These are phyloP conservation scores for Glycine soja DNA, from an alignment of 306 rosid genomes.

Conservation along the genomic window DNA sequence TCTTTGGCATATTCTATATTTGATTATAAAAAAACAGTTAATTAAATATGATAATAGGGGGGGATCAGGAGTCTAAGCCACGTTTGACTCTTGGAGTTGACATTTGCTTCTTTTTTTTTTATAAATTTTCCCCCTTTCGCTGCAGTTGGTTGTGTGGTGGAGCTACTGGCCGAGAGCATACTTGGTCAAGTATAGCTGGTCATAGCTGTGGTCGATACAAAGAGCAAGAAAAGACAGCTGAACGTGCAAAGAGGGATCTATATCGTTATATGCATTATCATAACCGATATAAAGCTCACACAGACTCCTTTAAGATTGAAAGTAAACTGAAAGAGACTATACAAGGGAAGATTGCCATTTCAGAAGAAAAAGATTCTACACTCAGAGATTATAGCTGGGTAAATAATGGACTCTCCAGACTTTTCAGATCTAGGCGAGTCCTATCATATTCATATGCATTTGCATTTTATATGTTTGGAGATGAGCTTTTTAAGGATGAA, in stretches of 20 bases:
- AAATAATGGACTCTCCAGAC: conserved; percentile 75
- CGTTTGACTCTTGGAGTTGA: conserved; percentile 16
- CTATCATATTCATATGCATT: conserved; percentile 95
- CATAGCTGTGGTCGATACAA: conserved; percentile 97
- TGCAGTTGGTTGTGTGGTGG: conserved; percentile 99
- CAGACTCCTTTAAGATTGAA: conserved; percentile 94
- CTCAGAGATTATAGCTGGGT: conserved; percentile 91
- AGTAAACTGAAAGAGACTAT: conserved; percentile 74
- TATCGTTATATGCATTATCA: conserved; percentile 92
- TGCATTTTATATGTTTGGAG: conserved; percentile 98
- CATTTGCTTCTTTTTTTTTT: not conserved
- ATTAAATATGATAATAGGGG: not conserved
- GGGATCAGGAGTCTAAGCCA: conserved; percentile 14
- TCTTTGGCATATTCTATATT: conserved; percentile 5
- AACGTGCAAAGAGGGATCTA: conserved; percentile 87
- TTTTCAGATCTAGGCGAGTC: conserved; percentile 95
- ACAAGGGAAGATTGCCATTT: conserved; percentile 66
- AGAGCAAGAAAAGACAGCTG: conserved; percentile 71
- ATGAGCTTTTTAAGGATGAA: conserved; percentile 85
- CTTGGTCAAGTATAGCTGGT: conserved; percentile 84
- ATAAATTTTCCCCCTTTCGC: conserved; percentile 34
- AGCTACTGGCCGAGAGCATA: conserved; percentile 92
- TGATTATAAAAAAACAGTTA: not conserved
- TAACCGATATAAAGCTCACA: conserved; percentile 93
- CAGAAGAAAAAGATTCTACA: conserved; percentile 71